Evolutionary conservation across 2,329 filamentous ascomycete genomes (phyloP).

Genomic region (Aspergillus sp.): DNA sequence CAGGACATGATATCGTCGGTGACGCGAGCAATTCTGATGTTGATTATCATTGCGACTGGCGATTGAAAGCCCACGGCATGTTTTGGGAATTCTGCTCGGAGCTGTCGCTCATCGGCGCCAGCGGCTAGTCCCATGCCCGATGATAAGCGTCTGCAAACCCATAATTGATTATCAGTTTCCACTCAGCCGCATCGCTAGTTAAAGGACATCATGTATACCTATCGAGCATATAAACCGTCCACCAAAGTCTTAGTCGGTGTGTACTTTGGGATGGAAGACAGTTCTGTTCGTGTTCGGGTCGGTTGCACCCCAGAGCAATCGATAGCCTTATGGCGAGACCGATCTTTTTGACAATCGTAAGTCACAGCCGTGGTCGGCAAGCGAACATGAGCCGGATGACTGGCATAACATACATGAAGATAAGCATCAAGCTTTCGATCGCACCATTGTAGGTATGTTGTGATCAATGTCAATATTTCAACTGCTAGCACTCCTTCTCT

Average conservation of each 20-base stretch:
- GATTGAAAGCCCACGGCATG: conserved; percentile 18
- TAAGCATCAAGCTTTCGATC: conserved; percentile 22
- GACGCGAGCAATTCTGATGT: conserved; percentile 20
- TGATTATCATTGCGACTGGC: conserved; percentile 18
- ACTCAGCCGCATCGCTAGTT: no score
- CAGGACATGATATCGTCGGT: conserved; percentile 23
- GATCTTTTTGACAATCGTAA: conserved; percentile 5
- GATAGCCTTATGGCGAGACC: conserved; percentile 20
- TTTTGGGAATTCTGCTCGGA: conserved; percentile 13
- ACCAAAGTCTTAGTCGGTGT: conserved; percentile 22
- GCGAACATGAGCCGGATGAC: no score
- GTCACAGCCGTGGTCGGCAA: no score
- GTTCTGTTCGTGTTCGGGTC: conserved; percentile 9
- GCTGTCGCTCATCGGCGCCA: conserved; percentile 20
- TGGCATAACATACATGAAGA: conserved; percentile 12
- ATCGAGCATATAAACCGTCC: conserved; percentile 26
- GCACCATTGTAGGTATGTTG: conserved; percentile 22
- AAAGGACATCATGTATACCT: conserved; percentile 8
- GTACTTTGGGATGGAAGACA: conserved; percentile 22
- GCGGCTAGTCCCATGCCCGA: conserved; percentile 19
- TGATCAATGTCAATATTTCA: conserved; percentile 19
- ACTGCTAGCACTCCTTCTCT: conserved; percentile 16
- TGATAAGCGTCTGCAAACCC: conserved; percentile 13
- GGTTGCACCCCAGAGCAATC: conserved; percentile 20
- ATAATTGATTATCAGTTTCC: no score